These are phyloP conservation scores for Bathelium albidoporum DNA, from an alignment of 495 filamentous ascomycete species.

Conservation along the genomic window DNA sequence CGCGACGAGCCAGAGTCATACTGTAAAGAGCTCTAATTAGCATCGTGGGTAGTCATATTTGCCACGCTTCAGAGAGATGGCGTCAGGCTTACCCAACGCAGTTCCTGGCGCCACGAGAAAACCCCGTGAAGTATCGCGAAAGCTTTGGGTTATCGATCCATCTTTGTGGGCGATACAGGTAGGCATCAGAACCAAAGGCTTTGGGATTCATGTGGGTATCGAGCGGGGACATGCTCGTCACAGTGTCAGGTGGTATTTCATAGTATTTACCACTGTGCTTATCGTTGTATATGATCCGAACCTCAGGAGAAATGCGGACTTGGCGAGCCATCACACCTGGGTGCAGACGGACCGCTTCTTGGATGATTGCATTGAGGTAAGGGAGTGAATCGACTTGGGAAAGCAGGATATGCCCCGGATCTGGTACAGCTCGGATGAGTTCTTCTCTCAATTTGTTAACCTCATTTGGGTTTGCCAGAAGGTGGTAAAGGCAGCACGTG, in stretches of 20 bases:
- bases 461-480: slow-evolving; percentile 16
- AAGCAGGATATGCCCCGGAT: neutral
- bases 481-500: slow-evolving; percentile 11
- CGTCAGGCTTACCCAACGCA: slow-evolving; percentile 44
- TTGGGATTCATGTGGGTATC: slow-evolving; percentile 9
- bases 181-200: slow-evolving; percentile 9
- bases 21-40: no score
- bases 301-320: slow-evolving; percentile 5
- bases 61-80: no score
- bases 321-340: neutral
- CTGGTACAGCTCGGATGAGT: slow-evolving; percentile 5
- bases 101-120: slow-evolving; percentile 38
- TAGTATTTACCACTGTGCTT: slow-evolving; percentile 23
- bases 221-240: slow-evolving; percentile 9
- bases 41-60: no score
- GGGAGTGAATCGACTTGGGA: slow-evolving; percentile 30
- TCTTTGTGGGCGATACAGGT: slow-evolving; percentile 11
- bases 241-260: slow-evolving; percentile 10
- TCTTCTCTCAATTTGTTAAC: slow-evolving; percentile 20
- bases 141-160: slow-evolving; percentile 20
- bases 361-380: slow-evolving; percentile 39
- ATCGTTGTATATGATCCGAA: neutral
- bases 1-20: neutral
- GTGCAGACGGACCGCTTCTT: slow-evolving; percentile 38
- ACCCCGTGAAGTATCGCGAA: slow-evolving; percentile 39